A percentile compares a stretch with the other conserved stretches of the same genome.
Evolutionary conservation across 148 eudicot genomes (phyloP).

Genomic region (Nepenthes mirabilis): DNA sequence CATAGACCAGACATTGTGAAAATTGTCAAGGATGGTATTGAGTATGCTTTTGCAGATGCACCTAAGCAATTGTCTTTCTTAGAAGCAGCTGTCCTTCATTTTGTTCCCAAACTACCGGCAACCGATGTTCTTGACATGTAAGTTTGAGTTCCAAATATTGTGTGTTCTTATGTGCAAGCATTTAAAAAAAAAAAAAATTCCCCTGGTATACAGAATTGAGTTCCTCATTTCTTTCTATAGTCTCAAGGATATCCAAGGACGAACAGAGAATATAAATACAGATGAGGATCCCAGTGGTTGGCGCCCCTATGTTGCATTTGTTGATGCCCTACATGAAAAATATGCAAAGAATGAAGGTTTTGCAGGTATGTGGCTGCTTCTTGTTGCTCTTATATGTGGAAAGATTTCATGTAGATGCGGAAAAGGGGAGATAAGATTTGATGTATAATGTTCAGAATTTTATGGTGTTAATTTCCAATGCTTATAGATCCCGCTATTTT

Average conservation of each 20-base stretch:
- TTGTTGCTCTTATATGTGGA: not conserved
- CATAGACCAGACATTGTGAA: slow-evolving; percentile 60
- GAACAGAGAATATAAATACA: slow-evolving; percentile 57
- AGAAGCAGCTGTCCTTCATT: slow-evolving; percentile 55
- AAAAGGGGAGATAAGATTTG: not conserved
- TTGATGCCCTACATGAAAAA: slow-evolving; percentile 57
- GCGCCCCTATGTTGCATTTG: slow-evolving; percentile 67
- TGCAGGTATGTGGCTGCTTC: slow-evolving; percentile 32
- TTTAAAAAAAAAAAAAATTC: too few species aligned
- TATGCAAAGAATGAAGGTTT: slow-evolving; percentile 63
- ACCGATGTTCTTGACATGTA: slow-evolving; percentile 69
- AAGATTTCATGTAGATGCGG: not conserved
- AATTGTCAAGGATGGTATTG: slow-evolving; percentile 66
- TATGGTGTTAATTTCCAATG: not conserved
- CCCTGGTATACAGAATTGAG: not conserved
- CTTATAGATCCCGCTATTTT: too few species aligned
- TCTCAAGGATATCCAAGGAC: slow-evolving; percentile 49
- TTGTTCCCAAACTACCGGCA: slow-evolving; percentile 67
- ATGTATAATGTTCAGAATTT: not conserved
- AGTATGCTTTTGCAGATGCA: slow-evolving; percentile 58
- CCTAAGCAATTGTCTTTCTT: slow-evolving; percentile 67
- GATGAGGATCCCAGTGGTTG: slow-evolving; percentile 92
- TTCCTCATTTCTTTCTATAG: slow-evolving; percentile 18
- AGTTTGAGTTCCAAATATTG: slow-evolving; percentile 17
- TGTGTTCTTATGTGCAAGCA: too few species aligned